Evolutionary conservation across 2,329 filamentous ascomycete species (phyloP).

Genomic region (Colletotrichum orbiculare): DNA sequence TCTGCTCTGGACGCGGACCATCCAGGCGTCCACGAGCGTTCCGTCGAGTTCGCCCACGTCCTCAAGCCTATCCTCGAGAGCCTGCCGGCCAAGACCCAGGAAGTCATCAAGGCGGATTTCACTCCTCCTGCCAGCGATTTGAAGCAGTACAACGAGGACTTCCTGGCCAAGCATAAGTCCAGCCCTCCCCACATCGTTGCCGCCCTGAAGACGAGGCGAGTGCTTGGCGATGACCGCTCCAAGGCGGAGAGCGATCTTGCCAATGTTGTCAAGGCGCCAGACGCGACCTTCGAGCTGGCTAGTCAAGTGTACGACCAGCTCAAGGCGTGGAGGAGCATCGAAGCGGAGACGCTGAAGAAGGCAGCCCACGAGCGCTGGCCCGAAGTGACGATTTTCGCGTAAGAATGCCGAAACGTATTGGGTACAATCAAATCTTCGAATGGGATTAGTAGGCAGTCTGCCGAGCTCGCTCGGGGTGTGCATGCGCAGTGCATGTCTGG

Average conservation of each 20-base stretch:
- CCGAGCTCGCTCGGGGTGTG: no score
- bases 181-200: constrained; percentile 73
- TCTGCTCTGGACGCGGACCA: constrained; percentile 75
- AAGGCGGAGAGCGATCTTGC: constrained; percentile 71
- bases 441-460: no score
- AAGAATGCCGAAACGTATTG: constrained; percentile 1
- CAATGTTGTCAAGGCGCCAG: constrained; percentile 64
- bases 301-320: constrained; percentile 56
- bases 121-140: constrained; percentile 51
- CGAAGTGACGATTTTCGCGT: constrained; percentile 59
- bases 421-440: no score
- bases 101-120: constrained; percentile 78
- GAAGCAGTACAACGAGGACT: constrained; percentile 74
- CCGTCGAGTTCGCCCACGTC: constrained; percentile 74
- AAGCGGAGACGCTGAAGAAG: constrained; percentile 60
- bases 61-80: constrained; percentile 67
- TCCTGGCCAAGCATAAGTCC: constrained; percentile 69
- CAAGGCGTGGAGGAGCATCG: constrained; percentile 60
- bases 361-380: constrained; percentile 63
- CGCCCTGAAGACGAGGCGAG: constrained; percentile 67
- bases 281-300: constrained; percentile 66
- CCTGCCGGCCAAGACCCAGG: constrained; percentile 72
- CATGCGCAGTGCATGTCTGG: no score
- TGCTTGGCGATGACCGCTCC: constrained; percentile 67
- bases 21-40: constrained; percentile 80